phyloP scores from a whole-genome alignment of 2,329 filamentous ascomycete species.

The Phaeophleospora eucalypticola region DNA sequence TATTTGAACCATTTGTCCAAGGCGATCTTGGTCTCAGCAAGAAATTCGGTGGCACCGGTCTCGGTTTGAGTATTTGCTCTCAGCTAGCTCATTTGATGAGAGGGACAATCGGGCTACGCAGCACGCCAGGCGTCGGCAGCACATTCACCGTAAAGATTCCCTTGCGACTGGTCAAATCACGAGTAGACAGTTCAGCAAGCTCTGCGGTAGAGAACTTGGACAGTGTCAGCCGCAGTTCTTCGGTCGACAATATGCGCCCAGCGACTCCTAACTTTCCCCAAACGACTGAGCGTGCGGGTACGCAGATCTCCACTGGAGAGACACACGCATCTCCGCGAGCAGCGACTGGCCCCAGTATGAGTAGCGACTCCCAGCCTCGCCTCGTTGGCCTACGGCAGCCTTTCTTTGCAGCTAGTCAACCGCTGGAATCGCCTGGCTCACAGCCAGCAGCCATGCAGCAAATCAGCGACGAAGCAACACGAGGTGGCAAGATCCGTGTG shows the following conservation, averaged over 20 bases:
- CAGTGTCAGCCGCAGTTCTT: constrained; percentile 13
- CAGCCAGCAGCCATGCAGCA: constrained; percentile 63
- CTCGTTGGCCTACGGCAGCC: constrained; percentile 78
- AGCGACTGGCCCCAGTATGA: constrained; percentile 35
- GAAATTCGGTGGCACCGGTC: constrained; percentile 82
- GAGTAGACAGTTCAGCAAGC: constrained; percentile 51
- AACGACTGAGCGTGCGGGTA: constrained; percentile 15
- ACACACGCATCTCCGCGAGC: constrained; percentile 1
- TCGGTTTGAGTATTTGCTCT: constrained; percentile 84
- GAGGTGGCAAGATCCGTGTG: constrained; percentile 64
- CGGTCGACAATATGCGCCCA: constrained; percentile 14
- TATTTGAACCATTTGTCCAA: constrained; percentile 93
- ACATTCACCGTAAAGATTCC: constrained; percentile 81
- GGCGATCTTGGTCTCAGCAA: constrained; percentile 86
- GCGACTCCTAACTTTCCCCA: constrained; percentile 14
- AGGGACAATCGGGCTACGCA: constrained; percentile 68
- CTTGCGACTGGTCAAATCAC: constrained; percentile 68
- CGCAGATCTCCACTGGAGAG: constrained; percentile 23
- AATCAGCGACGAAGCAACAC: constrained; percentile 58
- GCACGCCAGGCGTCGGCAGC: constrained; percentile 68
- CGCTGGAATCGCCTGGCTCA: constrained; percentile 52
- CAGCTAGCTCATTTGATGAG: constrained; percentile 82
- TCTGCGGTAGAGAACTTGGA: constrained; percentile 28
- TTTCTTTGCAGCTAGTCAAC: constrained; percentile 60
- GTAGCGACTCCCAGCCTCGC: constrained; percentile 64